Percentiles rank a stretch among this genome's conserved stretches.
Conservation (phyloP, 345 rosid species). For the Microthlaspi erraticum region DNA sequence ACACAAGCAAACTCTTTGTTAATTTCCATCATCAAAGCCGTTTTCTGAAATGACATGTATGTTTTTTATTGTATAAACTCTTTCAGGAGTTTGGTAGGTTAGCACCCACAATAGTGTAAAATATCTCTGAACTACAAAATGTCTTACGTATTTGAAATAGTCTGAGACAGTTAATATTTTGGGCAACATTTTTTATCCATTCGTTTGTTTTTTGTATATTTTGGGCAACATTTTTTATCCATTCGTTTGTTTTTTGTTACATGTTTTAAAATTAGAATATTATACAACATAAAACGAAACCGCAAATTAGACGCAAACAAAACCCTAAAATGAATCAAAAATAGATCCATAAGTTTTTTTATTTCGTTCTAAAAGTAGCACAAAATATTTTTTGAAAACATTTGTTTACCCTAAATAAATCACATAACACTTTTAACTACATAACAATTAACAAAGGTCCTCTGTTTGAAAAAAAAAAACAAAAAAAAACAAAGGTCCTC, state of each 20-base stretch:
- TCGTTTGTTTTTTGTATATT: too few relatives aligned
- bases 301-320: neutral
- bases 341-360: too few relatives aligned
- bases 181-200: neutral
- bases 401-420: too few relatives aligned
- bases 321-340: too few relatives aligned
- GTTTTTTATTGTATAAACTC: conserved; percentile 1
- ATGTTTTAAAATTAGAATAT: neutral
- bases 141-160: neutral
- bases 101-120: conserved; percentile 15
- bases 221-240: neutral
- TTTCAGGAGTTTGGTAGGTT: conserved; percentile 23
- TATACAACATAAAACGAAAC: neutral
- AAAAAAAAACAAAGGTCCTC: too few relatives aligned
- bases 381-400: too few relatives aligned
- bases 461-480: too few relatives aligned
- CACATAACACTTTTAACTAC: too few relatives aligned
- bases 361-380: too few relatives aligned
- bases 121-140: neutral
- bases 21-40: conserved; percentile 17
- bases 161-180: neutral
- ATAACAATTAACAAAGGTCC: too few relatives aligned
- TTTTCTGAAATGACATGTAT: conserved; percentile 6
- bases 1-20: conserved; percentile 43
- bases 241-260: neutral